Evolutionary conservation across 331 rosid genomes (phyloP).

Genomic region (Malus hybrid): DNA sequence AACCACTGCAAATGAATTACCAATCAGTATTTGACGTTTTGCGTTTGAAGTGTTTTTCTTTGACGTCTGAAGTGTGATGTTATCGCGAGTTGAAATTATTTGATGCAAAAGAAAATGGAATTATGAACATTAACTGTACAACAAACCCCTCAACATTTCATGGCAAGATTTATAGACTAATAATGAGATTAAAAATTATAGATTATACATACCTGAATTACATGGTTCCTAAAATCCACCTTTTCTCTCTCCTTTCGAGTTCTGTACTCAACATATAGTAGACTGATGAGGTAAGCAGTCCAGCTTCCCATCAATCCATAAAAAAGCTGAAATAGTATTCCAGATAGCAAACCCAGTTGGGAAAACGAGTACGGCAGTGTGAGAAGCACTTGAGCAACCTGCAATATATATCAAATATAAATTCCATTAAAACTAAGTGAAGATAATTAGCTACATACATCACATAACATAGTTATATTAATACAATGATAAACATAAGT

Average conservation of each 20-base stretch:
- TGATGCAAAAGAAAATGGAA: neutral
- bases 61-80: too few relatives aligned
- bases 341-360: conserved; percentile 88
- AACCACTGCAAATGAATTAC: conserved; percentile 62
- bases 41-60: too few relatives aligned
- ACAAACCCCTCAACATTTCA: too few relatives aligned
- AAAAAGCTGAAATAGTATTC: conserved; percentile 83
- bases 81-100: too few relatives aligned
- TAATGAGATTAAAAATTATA: neutral
- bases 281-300: conserved; percentile 95
- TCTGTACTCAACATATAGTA: conserved; percentile 91
- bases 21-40: too few relatives aligned
- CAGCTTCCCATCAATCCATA: conserved; percentile 97
- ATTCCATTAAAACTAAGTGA: neutral
- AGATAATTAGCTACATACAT: neutral
- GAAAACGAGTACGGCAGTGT: conserved; percentile 96
- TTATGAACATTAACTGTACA: neutral
- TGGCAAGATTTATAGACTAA: too few relatives aligned
- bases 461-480: neutral
- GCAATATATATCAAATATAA: conserved; percentile 4
- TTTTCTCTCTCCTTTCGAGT: conserved; percentile 95
- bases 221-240: conserved; percentile 91
- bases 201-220: conserved; percentile 61
- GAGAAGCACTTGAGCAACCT: conserved; percentile 98
- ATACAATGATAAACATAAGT: neutral